Base-by-base conservation (phyloP, 2,329 filamentous ascomycete species). In the Colletotrichum echinochloae region DNA sequence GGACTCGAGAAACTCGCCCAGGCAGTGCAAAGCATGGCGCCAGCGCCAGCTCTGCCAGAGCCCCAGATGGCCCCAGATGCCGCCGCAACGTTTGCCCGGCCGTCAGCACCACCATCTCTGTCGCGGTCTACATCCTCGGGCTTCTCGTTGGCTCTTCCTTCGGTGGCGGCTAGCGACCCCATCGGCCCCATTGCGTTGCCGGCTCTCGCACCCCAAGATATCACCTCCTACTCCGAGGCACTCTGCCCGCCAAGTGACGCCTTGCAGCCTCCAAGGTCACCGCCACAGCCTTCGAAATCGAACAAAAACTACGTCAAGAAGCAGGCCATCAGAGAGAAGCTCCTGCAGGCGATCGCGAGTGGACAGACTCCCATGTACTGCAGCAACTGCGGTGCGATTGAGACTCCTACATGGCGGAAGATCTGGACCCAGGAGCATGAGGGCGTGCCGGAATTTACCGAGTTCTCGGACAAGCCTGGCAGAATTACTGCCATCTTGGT, bases 321-420 rank as follows among this genome's bases (percentile, higher is more conserved):
- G 74, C 82, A 86, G 54, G 83, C 87, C 2, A 89, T 90, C 74
- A 87, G 85, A 76, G 86, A 90, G 72, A 86, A 86, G 51, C 77
- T 91, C 1, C 86, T 91, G 73, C 83, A 84, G 48, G 90, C 89
- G 0, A 90, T 98, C 64, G 86, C 87, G n/a, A 89, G 90, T 65
- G 96, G 96, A 6, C 89, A 94, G 74, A 92, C 95, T 85, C 96
- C 96, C 0, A 91, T 92, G 1, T 98, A 91, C 77, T 99, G 96
- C 79, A 89, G 89, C 73, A 97, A 98, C 76, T 99, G 96, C 76
- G 96, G 96, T 7, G 93, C 94, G 8, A 97, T 99, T 67, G 93
- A 98, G 76, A 99, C 96, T 0, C 94, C 95, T 0, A 98, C 95
- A 0, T 99, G 96, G 96, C 91, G 96, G 71, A 96, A 95, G 77